Evolutionary conservation across 495 filamentous ascomycete species (phyloP).

Genomic region (Neurospora sp.): DNA sequence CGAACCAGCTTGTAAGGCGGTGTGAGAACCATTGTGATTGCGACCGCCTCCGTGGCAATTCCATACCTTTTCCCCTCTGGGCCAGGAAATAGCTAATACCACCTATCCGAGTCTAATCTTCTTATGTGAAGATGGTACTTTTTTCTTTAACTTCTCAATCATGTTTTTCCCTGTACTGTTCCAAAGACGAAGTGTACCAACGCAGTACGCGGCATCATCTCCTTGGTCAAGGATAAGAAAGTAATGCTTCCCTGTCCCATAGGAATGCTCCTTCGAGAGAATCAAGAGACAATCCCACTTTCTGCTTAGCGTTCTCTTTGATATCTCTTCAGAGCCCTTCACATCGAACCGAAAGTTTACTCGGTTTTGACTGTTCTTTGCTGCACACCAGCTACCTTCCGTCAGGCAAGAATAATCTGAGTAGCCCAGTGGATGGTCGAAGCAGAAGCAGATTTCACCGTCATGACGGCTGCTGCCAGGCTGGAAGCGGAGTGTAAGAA

Average conservation of each 20-base stretch:
- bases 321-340: background rate
- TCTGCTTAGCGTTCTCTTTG: fast-evolving
- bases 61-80: no score
- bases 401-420: background rate
- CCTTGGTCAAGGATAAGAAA: background rate
- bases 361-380: no score
- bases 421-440: background rate
- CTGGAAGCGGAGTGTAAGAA: background rate
- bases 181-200: background rate
- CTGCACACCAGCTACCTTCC: background rate
- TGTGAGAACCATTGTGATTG: no score
- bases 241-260: no score
- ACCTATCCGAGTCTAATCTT: background rate
- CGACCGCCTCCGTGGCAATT: no score
- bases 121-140: fast-evolving
- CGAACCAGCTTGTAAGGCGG: no score
- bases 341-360: background rate
- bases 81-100: no score
- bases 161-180: background rate
- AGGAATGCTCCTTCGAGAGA: no score
- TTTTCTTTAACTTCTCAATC: fast-evolving
- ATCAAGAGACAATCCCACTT: background rate
- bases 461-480: fast-evolving
- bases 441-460: background rate
- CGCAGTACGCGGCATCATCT: background rate